Evolutionary conservation across 768 basidiomycete genomes (phyloP), one percentile per base, ranked within the genome.

Genomic region (Cystofilobasidium macerans): DNA sequence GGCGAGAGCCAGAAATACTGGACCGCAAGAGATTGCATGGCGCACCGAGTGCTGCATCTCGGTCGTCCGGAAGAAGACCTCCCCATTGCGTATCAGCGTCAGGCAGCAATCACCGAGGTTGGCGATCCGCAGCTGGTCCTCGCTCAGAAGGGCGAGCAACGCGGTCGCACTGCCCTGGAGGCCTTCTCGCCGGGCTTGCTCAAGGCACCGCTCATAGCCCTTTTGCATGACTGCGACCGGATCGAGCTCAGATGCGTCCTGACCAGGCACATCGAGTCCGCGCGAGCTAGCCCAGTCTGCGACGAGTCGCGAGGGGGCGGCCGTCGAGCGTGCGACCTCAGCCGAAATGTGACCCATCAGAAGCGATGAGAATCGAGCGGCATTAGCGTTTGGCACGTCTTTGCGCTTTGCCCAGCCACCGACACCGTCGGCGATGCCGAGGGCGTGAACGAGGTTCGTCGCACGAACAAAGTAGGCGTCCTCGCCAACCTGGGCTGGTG

Each of bases 351-450:
- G 28, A 16, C 28, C 24, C 57, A 57, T 26, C 43, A 43, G 24
- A 6, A 47, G 32, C 3, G 8, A 20, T 9, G 8, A 28, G 53
- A 56, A 62, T 36, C 48, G n/a, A 58, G 61, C 67, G 12, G 67
- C 61, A 56, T 68, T 57, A 12, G 60, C 67, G 28, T 53, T 53
- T 1, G 47, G 26, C 3, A 63, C 38, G 12, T 45, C 48, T 26
- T 58, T 62, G 18, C 45, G 32, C 12, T 42, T 81, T 12, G 51
- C 16, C 92, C 91, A 95, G 0, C 92, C 92, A 0, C 93, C 93
- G 0, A 97, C 93, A 35, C 93, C 93, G 73, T 97, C 93, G 4
- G 92, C 89, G 12, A 98, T 86, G 22, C 93, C 93, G 80, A 98
- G 85, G 8, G 89, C 88, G 72, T 91, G 87, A 65, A 69, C 57